phyloP scores from a whole-genome alignment of 2,329 filamentous ascomycete species.

The Aphanocladium album region DNA sequence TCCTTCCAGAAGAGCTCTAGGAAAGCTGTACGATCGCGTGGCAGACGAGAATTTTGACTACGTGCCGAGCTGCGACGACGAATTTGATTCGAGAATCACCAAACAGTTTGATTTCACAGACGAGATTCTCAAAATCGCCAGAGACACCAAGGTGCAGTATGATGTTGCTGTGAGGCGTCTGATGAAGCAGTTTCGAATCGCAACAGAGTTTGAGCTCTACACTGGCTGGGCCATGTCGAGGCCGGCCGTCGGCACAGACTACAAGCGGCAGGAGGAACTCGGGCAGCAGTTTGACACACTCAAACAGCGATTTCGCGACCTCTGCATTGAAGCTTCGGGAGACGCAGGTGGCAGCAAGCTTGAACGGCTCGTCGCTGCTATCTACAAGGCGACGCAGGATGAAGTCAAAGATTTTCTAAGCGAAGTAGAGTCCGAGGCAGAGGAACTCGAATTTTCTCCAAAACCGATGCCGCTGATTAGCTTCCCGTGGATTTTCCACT shows the following conservation, averaged over 20 bases:
- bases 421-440: neutral
- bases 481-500: slow-evolving; percentile 87
- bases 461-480: slow-evolving; percentile 67
- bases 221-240: slow-evolving; percentile 77
- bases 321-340: slow-evolving; percentile 62
- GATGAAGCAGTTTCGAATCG: slow-evolving; percentile 79
- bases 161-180: slow-evolving; percentile 71
- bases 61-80: slow-evolving; percentile 61
- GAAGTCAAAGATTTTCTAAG: slow-evolving; percentile 42
- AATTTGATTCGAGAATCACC: slow-evolving; percentile 74
- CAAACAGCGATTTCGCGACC: slow-evolving; percentile 61
- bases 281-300: slow-evolving; percentile 61
- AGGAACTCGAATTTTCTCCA: neutral
- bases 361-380: slow-evolving; percentile 72
- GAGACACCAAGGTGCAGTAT: slow-evolving; percentile 68
- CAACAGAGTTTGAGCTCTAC: slow-evolving; percentile 89
- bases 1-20: slow-evolving; percentile 65
- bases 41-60: slow-evolving; percentile 55
- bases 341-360: slow-evolving; percentile 70
- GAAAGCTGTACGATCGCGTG: slow-evolving; percentile 76
- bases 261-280: slow-evolving; percentile 82
- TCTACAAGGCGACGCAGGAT: slow-evolving; percentile 77
- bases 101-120: slow-evolving; percentile 52
- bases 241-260: slow-evolving; percentile 67
- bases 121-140: slow-evolving; percentile 52